phyloP scores from a whole-genome alignment of 768 basidiomycete genomes.

The Mrakia gelida region DNA sequence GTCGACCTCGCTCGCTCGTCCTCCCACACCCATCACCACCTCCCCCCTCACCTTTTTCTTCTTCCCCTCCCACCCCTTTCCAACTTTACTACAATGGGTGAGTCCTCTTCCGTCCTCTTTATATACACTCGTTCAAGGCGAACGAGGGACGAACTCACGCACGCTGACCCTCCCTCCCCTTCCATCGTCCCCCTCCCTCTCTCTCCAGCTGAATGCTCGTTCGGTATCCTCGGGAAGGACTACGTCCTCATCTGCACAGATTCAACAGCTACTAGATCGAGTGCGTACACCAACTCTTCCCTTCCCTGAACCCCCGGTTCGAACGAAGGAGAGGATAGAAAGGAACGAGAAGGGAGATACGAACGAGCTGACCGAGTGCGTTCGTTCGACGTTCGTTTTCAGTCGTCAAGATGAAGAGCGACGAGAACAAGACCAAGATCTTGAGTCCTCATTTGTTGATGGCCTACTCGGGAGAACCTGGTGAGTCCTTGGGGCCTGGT shows the following conservation, averaged over 20 bases:
- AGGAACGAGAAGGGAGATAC: too few relatives aligned
- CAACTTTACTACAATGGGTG: too few relatives aligned
- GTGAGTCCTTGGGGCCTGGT: conserved; percentile 45
- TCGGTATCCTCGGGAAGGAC: conserved; percentile 85
- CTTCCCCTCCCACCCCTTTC: too few relatives aligned
- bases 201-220: conserved; percentile 68
- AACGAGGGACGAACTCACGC: background rate
- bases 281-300: too few relatives aligned
- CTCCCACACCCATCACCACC: too few relatives aligned
- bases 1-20: too few relatives aligned
- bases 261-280: conserved; percentile 75
- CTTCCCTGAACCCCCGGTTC: background rate
- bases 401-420: conserved; percentile 94
- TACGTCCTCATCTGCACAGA: conserved; percentile 91
- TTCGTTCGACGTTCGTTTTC: background rate
- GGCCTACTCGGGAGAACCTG: conserved; percentile 92
- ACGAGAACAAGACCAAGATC: conserved; percentile 93
- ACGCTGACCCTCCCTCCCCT: background rate
- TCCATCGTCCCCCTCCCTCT: background rate
- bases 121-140: too few relatives aligned
- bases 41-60: too few relatives aligned
- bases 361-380: background rate
- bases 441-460: conserved; percentile 88
- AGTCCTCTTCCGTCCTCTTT: too few relatives aligned
- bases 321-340: background rate